Conservation (phyloP, 805 yeast species). For the Kazachstania bromeliacearum region DNA sequence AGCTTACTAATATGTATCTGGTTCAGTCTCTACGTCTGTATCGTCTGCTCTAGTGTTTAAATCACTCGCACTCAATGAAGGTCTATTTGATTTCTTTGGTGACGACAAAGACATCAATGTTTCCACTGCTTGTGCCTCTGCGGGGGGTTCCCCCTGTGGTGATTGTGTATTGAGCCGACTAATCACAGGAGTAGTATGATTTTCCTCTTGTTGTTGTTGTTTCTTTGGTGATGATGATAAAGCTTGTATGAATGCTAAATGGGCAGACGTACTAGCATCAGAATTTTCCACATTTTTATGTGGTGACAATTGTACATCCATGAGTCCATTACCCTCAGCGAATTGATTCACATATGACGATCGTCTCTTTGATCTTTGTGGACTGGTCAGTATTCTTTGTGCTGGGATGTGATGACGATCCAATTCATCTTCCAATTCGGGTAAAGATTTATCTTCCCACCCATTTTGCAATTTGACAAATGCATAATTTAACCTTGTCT, state of each 20-base stretch:
- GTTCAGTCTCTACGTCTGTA: conserved; percentile 9
- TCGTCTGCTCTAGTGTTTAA: conserved; percentile 3
- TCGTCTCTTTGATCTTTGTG: too few relatives aligned
- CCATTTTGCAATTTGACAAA: conserved; percentile 32
- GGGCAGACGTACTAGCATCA: conserved; percentile 30
- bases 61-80: too few relatives aligned
- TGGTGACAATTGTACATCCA: not conserved
- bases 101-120: conserved; percentile 35
- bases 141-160: not conserved
- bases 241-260: conserved; percentile 33
- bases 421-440: conserved; percentile 19
- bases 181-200: not conserved
- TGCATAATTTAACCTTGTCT: conserved; percentile 35
- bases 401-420: not conserved
- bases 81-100: conserved; percentile 22
- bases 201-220: conserved; percentile 8
- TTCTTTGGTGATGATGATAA: conserved; percentile 16
- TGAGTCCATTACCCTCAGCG: conserved; percentile 8
- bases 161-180: not conserved
- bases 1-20: conserved; percentile 3
- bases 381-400: too few relatives aligned
- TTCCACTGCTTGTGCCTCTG: conserved; percentile 32
- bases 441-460: conserved; percentile 24
- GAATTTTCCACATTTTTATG: conserved; percentile 7
- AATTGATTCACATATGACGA: conserved; percentile 9